A percentile compares a stretch with the other conserved stretches of the same genome.
These are phyloP conservation scores for Aspergillaceae sp. DNA, from an alignment of 2,329 filamentous ascomycete species.

Conservation along the genomic window DNA sequence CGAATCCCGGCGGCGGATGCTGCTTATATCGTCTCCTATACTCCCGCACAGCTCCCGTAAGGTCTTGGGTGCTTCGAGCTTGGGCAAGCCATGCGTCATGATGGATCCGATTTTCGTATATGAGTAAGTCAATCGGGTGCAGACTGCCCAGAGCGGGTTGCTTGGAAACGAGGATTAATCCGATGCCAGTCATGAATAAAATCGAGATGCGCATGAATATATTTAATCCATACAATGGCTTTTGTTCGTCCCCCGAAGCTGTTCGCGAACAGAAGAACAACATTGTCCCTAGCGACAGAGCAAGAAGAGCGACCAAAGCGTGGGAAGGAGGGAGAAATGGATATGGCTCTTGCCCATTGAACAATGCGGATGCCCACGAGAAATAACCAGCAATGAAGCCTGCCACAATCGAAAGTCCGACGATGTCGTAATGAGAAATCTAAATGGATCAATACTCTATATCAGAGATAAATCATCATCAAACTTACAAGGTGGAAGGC, in stretches of 20 bases:
- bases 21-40: conserved; percentile 47
- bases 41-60: conserved; percentile 42
- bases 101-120: conserved; percentile 40
- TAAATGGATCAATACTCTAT: conserved; percentile 16
- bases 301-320: conserved; percentile 22
- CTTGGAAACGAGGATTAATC: conserved; percentile 32
- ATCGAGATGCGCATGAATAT: conserved; percentile 30
- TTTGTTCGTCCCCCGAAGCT: conserved; percentile 21
- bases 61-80: conserved; percentile 39
- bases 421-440: conserved; percentile 33
- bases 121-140: conserved; percentile 50
- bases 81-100: conserved; percentile 44
- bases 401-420: conserved; percentile 31
- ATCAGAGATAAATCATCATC: not conserved
- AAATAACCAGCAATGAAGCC: conserved; percentile 29
- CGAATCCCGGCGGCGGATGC: conserved; percentile 52
- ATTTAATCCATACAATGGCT: conserved; percentile 18
- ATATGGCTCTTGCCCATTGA: conserved; percentile 26
- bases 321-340: conserved; percentile 21
- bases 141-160: conserved; percentile 33
- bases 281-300: conserved; percentile 21
- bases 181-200: conserved; percentile 35
- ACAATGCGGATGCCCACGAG: conserved; percentile 21
- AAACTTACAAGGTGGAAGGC: conserved; percentile 33
- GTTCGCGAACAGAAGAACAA: conserved; percentile 21